Evolutionary conservation across 140 eudicot species (phyloP).

Genomic region (Eryngium alpinum): DNA sequence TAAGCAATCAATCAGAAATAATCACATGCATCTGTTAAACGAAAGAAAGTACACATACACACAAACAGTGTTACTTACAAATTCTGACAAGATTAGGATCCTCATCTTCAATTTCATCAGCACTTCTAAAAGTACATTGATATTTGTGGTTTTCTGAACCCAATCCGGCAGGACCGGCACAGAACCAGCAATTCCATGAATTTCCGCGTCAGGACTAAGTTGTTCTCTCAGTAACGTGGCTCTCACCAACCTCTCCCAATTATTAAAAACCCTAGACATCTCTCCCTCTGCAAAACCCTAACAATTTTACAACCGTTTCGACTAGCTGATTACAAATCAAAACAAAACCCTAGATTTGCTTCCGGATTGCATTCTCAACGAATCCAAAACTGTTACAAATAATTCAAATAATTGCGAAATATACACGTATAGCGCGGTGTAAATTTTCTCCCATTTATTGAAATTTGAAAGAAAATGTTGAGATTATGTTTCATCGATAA

Average conservation of each 20-base stretch:
- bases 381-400: neutral
- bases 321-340: neutral
- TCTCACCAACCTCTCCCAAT: conserved; percentile 80
- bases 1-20: neutral
- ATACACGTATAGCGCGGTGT: no score
- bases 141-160: conserved; percentile 55
- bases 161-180: conserved; percentile 59
- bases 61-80: conserved; percentile 34
- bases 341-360: neutral
- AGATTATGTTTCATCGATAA: no score
- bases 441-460: no score
- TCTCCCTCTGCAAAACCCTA: conserved; percentile 19
- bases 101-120: conserved; percentile 86
- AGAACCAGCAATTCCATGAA: conserved; percentile 80
- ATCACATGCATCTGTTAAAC: neutral
- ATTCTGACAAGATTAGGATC: conserved; percentile 93
- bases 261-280: conserved; percentile 57
- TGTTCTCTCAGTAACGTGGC: conserved; percentile 65
- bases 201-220: conserved; percentile 49
- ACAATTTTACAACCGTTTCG: neutral
- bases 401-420: neutral
- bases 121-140: conserved; percentile 78
- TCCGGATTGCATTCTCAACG: neutral
- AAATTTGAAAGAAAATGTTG: no score
- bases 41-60: neutral